A percentile compares a stretch with the other conserved stretches of the same genome.
phyloP scores from a whole-genome alignment of 2,329 filamentous ascomycete genomes.

The Aspergillus flavus region DNA sequence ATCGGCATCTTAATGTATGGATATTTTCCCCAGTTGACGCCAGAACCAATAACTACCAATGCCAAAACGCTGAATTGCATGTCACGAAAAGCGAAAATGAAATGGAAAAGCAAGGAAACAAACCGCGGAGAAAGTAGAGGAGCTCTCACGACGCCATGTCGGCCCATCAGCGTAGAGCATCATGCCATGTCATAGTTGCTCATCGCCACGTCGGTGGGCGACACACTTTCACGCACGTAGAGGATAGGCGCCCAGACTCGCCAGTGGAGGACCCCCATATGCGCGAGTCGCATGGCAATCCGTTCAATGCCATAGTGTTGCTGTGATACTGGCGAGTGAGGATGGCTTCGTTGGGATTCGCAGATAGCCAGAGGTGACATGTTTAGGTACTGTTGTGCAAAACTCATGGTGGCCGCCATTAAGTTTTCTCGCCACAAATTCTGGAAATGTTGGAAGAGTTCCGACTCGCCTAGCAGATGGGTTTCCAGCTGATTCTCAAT shows the following conservation, averaged over 20 bases:
- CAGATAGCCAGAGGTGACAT: constrained; percentile 49
- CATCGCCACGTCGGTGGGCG: constrained; percentile 21
- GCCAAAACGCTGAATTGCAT: constrained; percentile 25
- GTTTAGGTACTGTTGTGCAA: constrained; percentile 41
- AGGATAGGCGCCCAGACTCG: constrained; percentile 79
- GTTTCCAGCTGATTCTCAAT: constrained; percentile 39
- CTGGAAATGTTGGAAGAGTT: constrained; percentile 38
- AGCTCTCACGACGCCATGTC: background rate
- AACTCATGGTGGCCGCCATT: constrained; percentile 32
- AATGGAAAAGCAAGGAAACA: background rate
- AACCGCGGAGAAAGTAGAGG: background rate
- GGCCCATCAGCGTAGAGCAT: background rate
- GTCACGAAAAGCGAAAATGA: constrained; percentile 6
- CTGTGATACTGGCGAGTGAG: constrained; percentile 23
- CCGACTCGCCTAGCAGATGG: constrained; percentile 37
- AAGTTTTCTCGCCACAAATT: constrained; percentile 36
- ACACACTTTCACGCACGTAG: constrained; percentile 53
- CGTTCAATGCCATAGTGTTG: constrained; percentile 40
- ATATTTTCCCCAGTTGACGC: constrained; percentile 16
- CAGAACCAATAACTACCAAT: constrained; percentile 19
- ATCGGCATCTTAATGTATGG: background rate
- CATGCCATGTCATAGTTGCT: constrained; percentile 14
- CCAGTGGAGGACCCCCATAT: constrained; percentile 87
- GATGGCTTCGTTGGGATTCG: constrained; percentile 41
- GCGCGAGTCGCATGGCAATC: constrained; percentile 76